Evolutionary conservation across 192 early-diverging fungal species (phyloP), one percentile per base, ranked within the genome.

Genomic region (Hyaloraphidium curvatum): DNA sequence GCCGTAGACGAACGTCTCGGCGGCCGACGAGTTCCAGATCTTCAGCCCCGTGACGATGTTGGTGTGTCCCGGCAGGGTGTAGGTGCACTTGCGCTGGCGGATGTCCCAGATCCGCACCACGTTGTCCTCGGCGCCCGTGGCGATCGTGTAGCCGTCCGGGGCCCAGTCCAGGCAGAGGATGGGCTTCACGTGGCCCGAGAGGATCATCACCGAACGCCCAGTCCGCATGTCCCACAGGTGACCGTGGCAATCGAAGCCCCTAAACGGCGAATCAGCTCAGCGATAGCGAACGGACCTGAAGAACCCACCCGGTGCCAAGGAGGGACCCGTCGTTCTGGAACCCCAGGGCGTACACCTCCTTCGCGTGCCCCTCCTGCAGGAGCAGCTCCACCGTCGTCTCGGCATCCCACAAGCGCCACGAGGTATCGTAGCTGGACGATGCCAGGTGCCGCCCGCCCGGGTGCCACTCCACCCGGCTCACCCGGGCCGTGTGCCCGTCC

Each of bases 401-500:
- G 17, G 81, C 70, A 62, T 97, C 94, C 89, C 90, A 97, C n/a
- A 97, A 73, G 40, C 94, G 72, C 94, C 94, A 97, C 14, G 89
- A 87, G 30, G 75, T 77, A 59, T 97, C 94, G 57, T 75, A 86
- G 53, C 77, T 69, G 30, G 17, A 66, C 19, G 71, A 74, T 2
- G 82, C 93, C 40, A 97, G 59, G 55, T 75, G 93, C 37, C 72
- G 60, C 4, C 91, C 94, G 16, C 78, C 78, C 2, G 94, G 90
- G 60, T 97, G 94, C 62, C 87, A 92, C 1, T 72, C 82, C 22
- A 97, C 81, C 29, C 84, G 75, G 2, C 83, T 75, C 0, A 97
- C 86, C 11, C 91, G 77, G 53, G 73, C 71, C 29, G 71, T 71
- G 62, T 97, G 94, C 0, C 91, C 94, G 26, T 70, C 61, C 35